A percentile compares a stretch with the other conserved stretches of the same genome.
phyloP scores from a whole-genome alignment of 768 basidiomycete species.

The Boletus rufocinnamomeus region DNA sequence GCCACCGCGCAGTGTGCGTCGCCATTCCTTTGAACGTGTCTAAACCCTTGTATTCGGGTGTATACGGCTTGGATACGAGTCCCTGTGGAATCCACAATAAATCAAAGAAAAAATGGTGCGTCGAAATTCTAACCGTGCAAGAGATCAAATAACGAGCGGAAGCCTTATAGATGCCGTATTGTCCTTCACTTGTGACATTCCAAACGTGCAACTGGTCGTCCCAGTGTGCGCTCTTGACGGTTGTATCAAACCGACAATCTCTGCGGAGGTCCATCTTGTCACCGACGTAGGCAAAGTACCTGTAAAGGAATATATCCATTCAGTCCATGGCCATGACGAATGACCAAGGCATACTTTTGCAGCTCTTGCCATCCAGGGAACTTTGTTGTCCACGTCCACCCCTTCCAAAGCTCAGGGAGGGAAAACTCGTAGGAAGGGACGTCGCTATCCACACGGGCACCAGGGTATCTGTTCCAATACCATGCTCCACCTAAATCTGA shows the following conservation, averaged over 20 bases:
- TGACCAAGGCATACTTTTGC: not conserved
- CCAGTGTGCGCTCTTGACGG: slow-evolving; percentile 14
- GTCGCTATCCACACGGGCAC: slow-evolving; percentile 13
- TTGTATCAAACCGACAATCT: slow-evolving; percentile 15
- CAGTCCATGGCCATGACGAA: not conserved
- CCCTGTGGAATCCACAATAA: not conserved
- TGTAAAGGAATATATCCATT: not conserved
- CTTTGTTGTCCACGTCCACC: slow-evolving; percentile 13
- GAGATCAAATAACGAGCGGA: slow-evolving; percentile 6
- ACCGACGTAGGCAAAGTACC: slow-evolving; percentile 11
- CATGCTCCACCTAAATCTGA: slow-evolving; percentile 13
- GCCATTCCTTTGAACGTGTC: slow-evolving; percentile 8
- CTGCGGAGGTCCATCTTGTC: slow-evolving; percentile 15
- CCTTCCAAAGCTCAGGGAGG: slow-evolving; percentile 17
- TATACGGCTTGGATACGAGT: slow-evolving; percentile 11
- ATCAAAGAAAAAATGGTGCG: not conserved
- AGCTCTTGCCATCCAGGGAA: slow-evolving; percentile 14
- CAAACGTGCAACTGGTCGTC: slow-evolving; percentile 9
- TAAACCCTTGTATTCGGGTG: slow-evolving; percentile 4
- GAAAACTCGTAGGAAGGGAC: slow-evolving; percentile 12
- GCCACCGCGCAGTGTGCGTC: slow-evolving; percentile 9
- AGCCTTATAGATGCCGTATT: slow-evolving; percentile 4
- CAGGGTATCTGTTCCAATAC: slow-evolving; percentile 20
- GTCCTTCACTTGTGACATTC: slow-evolving; percentile 9
- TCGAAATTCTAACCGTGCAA: slow-evolving; percentile 6